A percentile compares a stretch with the other conserved stretches of the same genome.
phyloP scores from a whole-genome alignment of 306 rosid species.

The Mucuna pruriens region DNA sequence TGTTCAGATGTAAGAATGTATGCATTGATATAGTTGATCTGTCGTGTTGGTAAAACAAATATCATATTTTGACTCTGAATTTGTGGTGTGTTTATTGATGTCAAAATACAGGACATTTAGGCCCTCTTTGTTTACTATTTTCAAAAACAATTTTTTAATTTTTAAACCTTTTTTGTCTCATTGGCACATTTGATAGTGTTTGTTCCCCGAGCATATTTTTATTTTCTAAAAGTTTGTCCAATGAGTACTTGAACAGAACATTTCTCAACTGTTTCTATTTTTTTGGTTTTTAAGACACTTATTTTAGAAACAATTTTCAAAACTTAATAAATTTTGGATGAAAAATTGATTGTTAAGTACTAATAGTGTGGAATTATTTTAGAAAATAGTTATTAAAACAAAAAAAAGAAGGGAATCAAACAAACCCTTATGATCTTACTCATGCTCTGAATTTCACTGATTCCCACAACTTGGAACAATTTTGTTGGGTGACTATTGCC shows the following conservation, averaged over 20 bases:
- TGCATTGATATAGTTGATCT: background rate
- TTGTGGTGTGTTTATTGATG: background rate
- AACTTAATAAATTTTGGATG: background rate
- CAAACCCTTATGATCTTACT: background rate
- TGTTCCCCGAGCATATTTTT: background rate
- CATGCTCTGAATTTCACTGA: slow-evolving; percentile 1
- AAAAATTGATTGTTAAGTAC: background rate
- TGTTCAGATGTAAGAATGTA: background rate
- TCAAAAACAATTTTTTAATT: background rate
- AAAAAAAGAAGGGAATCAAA: background rate
- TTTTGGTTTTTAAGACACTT: background rate
- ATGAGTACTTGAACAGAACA: background rate
- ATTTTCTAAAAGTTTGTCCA: background rate
- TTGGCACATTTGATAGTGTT: background rate
- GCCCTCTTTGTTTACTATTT: background rate
- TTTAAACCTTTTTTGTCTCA: background rate
- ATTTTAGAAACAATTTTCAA: background rate
- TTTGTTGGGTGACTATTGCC: background rate
- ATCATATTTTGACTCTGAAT: background rate
- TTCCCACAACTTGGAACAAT: slow-evolving; percentile 3
- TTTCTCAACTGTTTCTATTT: background rate
- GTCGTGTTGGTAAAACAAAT: background rate
- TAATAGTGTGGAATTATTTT: background rate
- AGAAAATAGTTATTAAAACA: background rate
- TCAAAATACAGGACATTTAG: background rate